phyloP scores from a whole-genome alignment of 768 basidiomycete genomes.

The Mrakia gelida region DNA sequence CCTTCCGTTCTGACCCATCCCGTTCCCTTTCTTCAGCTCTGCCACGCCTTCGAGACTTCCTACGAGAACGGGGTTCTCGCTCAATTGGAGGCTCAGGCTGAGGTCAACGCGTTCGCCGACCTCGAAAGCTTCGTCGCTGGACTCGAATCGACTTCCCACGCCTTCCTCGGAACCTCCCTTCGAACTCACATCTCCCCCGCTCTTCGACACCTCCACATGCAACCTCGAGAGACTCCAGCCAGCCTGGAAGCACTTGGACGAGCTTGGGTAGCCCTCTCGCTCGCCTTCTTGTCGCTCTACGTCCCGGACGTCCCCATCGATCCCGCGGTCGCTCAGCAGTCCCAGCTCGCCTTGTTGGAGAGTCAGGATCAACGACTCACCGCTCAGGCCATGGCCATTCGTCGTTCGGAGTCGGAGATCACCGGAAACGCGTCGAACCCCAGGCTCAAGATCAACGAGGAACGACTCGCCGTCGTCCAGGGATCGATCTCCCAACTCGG shows the following conservation, averaged over 20 bases:
- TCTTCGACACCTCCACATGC: neutral
- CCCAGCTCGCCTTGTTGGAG: conserved; percentile 49
- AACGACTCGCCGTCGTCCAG: conserved; percentile 9
- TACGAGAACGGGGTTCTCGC: conserved; percentile 15
- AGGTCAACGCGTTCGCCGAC: neutral
- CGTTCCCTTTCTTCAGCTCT: neutral
- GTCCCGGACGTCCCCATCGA: conserved; percentile 83
- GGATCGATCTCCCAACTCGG: conserved; percentile 25
- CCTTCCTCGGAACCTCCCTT: conserved; percentile 8
- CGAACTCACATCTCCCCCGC: conserved; percentile 15
- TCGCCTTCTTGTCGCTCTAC: conserved; percentile 62
- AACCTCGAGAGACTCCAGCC: conserved; percentile 32
- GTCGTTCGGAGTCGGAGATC: conserved; percentile 53
- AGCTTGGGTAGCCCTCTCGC: conserved; percentile 61
- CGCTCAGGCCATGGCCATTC: conserved; percentile 56
- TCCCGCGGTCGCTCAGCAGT: conserved; percentile 65
- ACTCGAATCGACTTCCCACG: conserved; percentile 24
- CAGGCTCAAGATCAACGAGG: conserved; percentile 7
- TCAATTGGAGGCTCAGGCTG: neutral
- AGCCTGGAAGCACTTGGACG: conserved; percentile 48
- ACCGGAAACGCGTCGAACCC: conserved; percentile 57
- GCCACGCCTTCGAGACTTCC: conserved; percentile 34
- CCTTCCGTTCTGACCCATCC: neutral
- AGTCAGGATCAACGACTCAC: conserved; percentile 49
- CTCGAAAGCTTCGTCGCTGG: neutral